Evolutionary conservation across 2,329 filamentous ascomycete genomes (phyloP).

Genomic region (Verticillium isaacii): DNA sequence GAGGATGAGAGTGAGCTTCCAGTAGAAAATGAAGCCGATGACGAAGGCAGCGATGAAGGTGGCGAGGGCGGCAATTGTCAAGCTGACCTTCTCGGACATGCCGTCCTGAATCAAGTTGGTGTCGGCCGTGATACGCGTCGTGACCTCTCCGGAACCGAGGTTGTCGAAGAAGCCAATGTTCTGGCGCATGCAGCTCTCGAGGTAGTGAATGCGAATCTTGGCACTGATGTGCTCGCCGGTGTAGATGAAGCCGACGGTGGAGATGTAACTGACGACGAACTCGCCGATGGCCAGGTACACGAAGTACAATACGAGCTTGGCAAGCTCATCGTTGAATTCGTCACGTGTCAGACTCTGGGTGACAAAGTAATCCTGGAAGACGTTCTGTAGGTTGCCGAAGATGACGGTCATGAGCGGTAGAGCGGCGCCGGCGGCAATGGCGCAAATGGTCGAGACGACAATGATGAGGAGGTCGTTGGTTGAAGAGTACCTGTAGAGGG

Average conservation of each 20-base stretch:
- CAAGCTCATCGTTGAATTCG: conserved; percentile 57
- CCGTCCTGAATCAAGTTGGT: conserved; percentile 92
- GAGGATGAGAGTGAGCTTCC: conserved; percentile 89
- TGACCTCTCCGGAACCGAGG: conserved; percentile 87
- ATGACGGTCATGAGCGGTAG: conserved; percentile 77
- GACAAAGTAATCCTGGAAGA: conserved; percentile 62
- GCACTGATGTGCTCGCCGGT: conserved; percentile 73
- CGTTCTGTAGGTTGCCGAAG: conserved; percentile 70
- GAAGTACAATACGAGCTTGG: conserved; percentile 71
- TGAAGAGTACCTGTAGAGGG: conserved; percentile 67
- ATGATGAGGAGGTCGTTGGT: conserved; percentile 61
- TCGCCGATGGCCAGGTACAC: conserved; percentile 79
- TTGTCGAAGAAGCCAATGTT: conserved; percentile 95
- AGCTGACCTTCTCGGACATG: conserved; percentile 81
- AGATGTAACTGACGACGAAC: conserved; percentile 72
- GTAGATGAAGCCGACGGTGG: conserved; percentile 87
- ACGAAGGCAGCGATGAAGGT: conserved; percentile 87
- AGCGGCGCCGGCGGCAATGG: conserved; percentile 69
- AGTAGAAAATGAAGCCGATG: conserved; percentile 86
- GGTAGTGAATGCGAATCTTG: conserved; percentile 78
- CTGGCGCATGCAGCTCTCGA: conserved; percentile 77
- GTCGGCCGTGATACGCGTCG: conserved; percentile 89
- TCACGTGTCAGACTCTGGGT: conserved; percentile 36
- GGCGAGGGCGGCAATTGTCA: conserved; percentile 71
- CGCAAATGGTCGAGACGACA: conserved; percentile 52